Conservation (phyloP, 2,329 filamentous ascomycete species). For the Penicillium sp. region DNA sequence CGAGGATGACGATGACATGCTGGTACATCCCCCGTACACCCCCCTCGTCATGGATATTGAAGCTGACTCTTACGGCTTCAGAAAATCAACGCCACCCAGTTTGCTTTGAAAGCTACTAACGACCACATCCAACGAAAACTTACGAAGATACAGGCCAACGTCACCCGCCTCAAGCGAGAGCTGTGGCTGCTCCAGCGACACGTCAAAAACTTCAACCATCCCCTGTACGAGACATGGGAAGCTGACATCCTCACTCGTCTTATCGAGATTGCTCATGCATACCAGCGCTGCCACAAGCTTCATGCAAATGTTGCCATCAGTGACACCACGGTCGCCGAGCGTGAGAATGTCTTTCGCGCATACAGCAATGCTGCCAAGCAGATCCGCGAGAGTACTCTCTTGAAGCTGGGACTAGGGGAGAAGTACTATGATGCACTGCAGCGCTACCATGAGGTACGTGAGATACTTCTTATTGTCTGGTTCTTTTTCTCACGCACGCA, state of each 20-base stretch:
- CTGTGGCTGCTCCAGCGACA: slow-evolving; percentile 24
- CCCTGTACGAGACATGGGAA: slow-evolving; percentile 32
- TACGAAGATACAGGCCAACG: slow-evolving; percentile 19
- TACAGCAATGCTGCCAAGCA: slow-evolving; percentile 26
- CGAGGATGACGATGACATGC: background rate
- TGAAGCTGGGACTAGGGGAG: slow-evolving; percentile 23
- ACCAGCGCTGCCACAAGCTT: slow-evolving; percentile 20
- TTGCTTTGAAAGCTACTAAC: slow-evolving; percentile 24
- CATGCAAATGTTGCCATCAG: slow-evolving; percentile 19
- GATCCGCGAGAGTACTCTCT: slow-evolving; percentile 21
- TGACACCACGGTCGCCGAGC: slow-evolving; percentile 12
- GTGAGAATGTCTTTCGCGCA: slow-evolving; percentile 20
- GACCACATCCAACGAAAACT: slow-evolving; percentile 24
- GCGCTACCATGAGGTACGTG: slow-evolving; percentile 26
- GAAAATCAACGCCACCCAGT: slow-evolving; percentile 9
- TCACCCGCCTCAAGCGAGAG: slow-evolving; percentile 23
- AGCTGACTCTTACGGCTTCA: background rate
- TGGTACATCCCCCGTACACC: background rate
- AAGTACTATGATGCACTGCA: slow-evolving; percentile 26
- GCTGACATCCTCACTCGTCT: slow-evolving; percentile 34
- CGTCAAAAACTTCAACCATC: slow-evolving; percentile 23
- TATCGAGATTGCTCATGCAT: slow-evolving; percentile 29
- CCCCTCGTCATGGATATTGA: background rate
- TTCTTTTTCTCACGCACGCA: slow-evolving; percentile 6
- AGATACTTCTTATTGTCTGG: background rate